Evolutionary conservation across 1,284 basidiomycete species (phyloP), one percentile per base, ranked within the genome.

Genomic region (Leccinum proliferum): DNA sequence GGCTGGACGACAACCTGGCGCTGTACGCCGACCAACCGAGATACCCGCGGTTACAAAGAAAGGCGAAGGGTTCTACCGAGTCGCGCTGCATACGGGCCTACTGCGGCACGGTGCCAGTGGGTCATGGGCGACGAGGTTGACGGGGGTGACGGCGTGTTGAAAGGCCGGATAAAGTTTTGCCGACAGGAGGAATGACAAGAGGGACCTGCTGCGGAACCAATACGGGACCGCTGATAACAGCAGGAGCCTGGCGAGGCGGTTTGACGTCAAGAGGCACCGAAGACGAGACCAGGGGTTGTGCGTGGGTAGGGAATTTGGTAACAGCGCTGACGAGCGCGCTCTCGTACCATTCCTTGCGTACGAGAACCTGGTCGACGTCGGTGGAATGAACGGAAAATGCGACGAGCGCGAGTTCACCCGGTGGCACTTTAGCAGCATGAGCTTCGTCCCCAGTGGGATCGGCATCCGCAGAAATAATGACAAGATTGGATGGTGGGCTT

Each of bases 401-500:
- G 9, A 92, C 89, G 56, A 93, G 79, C 18, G 90, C 90, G 34
- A 92, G 77, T 67, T 90, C 88, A 39, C 89, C 88, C 0, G 87
- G 84, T 12, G 82, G 79, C 14, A 91, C 81, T 69, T 92, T 92
- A 3, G 89, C 89, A 11, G 89, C 89, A 70, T 87, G 85, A 0
- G 90, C 88, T 73, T 92, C 90, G 60, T 88, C 87, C 15, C 90
- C 89, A 61, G 83, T 82, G 10, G 90, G 89, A 73, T 92, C 90
- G 8, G 88, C 84, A 67, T 91, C 89, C 2, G 85, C 87, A 2
- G 89, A 89, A 37, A 93, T 81, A 63, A 93, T 89, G 67, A 92
- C 90, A 71, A 93, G 2, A 92, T 73, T 92, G 89, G 62, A 93
- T 92, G 2, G 90, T 90, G 7, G 90, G 83, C 70, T 90, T 91